Evolutionary conservation across 2,329 filamentous ascomycete species (phyloP), one percentile per base, ranked within the genome.

Genomic region (Simplicillium sp.): DNA sequence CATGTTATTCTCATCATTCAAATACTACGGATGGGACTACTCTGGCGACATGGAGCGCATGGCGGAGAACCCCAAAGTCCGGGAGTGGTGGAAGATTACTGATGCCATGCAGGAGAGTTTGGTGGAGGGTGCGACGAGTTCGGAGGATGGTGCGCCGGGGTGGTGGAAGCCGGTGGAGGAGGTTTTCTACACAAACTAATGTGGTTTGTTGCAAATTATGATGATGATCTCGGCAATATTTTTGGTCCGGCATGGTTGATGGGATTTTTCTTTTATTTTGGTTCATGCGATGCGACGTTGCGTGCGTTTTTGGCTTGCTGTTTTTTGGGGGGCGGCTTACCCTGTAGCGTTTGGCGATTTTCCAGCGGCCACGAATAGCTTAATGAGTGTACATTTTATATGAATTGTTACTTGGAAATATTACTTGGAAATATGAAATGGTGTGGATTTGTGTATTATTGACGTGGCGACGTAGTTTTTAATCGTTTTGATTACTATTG

Each of bases 51-150:
- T 90, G 86, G 72, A 76, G 58, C 71, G 68, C 46, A 88, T 89
- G 84, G 70, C 72, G 1, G 77, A 76, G 43, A 87, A 88, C 50
- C 72, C 76, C 1, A 81, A 80, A 54, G 82, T 89, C 29, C 72
- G 77, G 41, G 79, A 84, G 58, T 90, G 85, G 86, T 90, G 84
- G 84, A 66, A 66, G 43, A 82, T 89, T 78, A 89, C 85, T 38
- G 85, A 90, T 58, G 67, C 68, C 12, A 86, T 80, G 68, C 85
- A 89, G 62, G 80, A 78, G 59, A 72, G 68, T 35, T 55, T 83
- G 25, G 73, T 82, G 2, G 67, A 71, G 1, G 79, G 77, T 0
- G 77, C 77, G 2, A 69, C 65, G 50, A 71, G 68, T 45, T 80
- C 76, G 46, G 70, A 74, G 48, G 68, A 71, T 6, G 79, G 76